Evolutionary conservation across 2,329 filamentous ascomycete genomes (phyloP).

Genomic region (Paraphaeosphaeria sporulosa): DNA sequence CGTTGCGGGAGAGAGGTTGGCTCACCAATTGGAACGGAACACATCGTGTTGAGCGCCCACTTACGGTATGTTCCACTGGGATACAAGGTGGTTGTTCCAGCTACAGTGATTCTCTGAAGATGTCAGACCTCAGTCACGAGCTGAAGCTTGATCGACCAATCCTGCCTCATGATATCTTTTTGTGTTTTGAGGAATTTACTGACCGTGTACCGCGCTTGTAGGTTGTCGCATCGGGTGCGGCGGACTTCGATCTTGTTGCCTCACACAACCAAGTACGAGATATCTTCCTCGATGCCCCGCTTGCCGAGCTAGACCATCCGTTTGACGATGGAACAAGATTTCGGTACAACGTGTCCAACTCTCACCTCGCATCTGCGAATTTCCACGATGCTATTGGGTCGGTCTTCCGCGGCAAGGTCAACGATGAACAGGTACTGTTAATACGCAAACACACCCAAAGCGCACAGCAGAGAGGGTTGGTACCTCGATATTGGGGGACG

Average conservation of each 20-base stretch:
- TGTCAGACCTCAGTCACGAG: no score
- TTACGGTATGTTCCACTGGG: no score
- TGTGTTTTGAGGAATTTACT: no score
- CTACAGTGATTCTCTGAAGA: no score
- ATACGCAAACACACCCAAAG: no score
- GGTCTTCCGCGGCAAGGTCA: not conserved
- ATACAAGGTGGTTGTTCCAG: no score
- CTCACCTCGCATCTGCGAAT: not conserved
- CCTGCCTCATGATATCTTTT: no score
- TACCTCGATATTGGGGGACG: not conserved
- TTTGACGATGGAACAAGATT: not conserved
- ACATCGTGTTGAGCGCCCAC: not conserved
- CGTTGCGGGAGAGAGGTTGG: not conserved
- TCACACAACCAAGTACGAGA: not conserved
- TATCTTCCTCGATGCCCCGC: not conserved
- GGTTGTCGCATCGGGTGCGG: no score
- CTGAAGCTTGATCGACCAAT: no score
- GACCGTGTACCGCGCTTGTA: no score
- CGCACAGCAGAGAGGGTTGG: not conserved
- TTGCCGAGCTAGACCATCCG: not conserved
- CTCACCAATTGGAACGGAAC: not conserved
- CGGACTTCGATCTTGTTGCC: not conserved
- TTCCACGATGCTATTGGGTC: no score
- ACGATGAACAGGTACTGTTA: not conserved
- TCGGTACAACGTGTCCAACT: not conserved